These are phyloP conservation scores for Sutorius australiensis DNA, from an alignment of 768 basidiomycete species.

Conservation along the genomic window DNA sequence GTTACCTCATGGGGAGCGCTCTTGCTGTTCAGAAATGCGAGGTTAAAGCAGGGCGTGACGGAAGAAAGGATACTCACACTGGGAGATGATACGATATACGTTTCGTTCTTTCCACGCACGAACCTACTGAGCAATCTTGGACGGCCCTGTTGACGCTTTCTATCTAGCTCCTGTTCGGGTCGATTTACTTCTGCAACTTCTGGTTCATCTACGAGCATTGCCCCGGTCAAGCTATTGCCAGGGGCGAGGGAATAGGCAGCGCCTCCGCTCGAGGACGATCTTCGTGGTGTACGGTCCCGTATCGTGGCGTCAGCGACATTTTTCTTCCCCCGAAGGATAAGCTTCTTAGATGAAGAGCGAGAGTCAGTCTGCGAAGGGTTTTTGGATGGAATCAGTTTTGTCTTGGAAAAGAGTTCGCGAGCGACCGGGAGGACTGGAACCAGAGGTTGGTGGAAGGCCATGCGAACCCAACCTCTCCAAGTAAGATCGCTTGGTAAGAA, in stretches of 20 bases:
- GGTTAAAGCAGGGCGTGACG: background rate
- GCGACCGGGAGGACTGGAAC: slow-evolving; percentile 77
- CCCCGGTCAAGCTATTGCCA: slow-evolving; percentile 22
- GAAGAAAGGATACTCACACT: slow-evolving; percentile 11
- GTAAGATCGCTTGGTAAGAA: slow-evolving; percentile 75
- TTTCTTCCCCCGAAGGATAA: slow-evolving; percentile 18
- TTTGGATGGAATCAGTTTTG: slow-evolving; percentile 57
- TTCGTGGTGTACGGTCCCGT: slow-evolving; percentile 11
- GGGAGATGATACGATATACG: background rate
- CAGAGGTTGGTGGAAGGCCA: slow-evolving; percentile 77
- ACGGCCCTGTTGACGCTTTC: slow-evolving; percentile 24
- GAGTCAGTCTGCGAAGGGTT: slow-evolving; percentile 28
- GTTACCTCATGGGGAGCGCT: slow-evolving; percentile 5
- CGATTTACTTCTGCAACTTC: slow-evolving; percentile 30
- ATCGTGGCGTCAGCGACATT: slow-evolving; percentile 11
- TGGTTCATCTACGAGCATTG: slow-evolving; percentile 40
- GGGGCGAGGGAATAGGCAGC: background rate
- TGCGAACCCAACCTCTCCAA: slow-evolving; percentile 80
- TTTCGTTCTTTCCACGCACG: slow-evolving; percentile 21
- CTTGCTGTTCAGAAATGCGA: slow-evolving; percentile 1
- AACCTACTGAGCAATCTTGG: slow-evolving; percentile 31
- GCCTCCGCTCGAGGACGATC: slow-evolving; percentile 21
- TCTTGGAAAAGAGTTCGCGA: slow-evolving; percentile 73
- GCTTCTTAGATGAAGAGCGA: slow-evolving; percentile 22
- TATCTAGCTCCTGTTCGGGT: slow-evolving; percentile 11